phyloP scores from a whole-genome alignment of 768 basidiomycete species.

The Leucocoprinus sp. region DNA sequence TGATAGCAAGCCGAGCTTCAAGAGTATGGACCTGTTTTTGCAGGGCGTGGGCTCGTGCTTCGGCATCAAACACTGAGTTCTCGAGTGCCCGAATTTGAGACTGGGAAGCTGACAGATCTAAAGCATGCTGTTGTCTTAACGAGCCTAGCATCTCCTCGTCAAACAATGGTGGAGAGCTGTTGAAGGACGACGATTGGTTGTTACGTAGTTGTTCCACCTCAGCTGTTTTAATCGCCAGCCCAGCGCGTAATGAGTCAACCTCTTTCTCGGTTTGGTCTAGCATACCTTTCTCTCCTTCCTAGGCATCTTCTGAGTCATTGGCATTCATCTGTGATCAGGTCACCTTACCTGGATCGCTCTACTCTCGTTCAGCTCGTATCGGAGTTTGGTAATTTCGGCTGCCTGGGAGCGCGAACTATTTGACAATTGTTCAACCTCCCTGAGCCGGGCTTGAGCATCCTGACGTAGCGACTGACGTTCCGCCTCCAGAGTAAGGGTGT shows the following conservation, averaged over 20 bases:
- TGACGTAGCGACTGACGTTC: conserved; percentile 57
- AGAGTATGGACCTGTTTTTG: conserved; percentile 60
- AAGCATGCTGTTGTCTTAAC: conserved; percentile 63
- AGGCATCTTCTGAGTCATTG: conserved; percentile 4
- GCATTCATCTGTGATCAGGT: not conserved
- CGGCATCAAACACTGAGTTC: conserved; percentile 62
- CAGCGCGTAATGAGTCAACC: conserved; percentile 58
- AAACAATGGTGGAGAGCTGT: conserved; percentile 39
- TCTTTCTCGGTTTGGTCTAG: conserved; percentile 60
- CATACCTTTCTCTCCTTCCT: conserved; percentile 59
- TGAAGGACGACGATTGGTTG: conserved; percentile 28
- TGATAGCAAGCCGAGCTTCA: conserved; percentile 55
- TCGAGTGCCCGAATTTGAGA: conserved; percentile 76
- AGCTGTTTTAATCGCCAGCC: conserved; percentile 53
- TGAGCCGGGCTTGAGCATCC: conserved; percentile 42
- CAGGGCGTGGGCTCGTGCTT: conserved; percentile 55
- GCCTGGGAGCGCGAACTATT: conserved; percentile 35
- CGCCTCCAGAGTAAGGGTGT: conserved; percentile 50
- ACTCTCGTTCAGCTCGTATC: conserved; percentile 43
- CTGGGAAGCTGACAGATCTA: conserved; percentile 75
- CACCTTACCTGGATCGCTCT: conserved; percentile 28
- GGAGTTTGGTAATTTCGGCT: conserved; percentile 46
- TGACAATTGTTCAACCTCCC: conserved; percentile 50
- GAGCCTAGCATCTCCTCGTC: conserved; percentile 70
- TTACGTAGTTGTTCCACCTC: conserved; percentile 56